Conservation (phyloP, 2,329 filamentous ascomycete species). For the Penicillium sclerotigenum region DNA sequence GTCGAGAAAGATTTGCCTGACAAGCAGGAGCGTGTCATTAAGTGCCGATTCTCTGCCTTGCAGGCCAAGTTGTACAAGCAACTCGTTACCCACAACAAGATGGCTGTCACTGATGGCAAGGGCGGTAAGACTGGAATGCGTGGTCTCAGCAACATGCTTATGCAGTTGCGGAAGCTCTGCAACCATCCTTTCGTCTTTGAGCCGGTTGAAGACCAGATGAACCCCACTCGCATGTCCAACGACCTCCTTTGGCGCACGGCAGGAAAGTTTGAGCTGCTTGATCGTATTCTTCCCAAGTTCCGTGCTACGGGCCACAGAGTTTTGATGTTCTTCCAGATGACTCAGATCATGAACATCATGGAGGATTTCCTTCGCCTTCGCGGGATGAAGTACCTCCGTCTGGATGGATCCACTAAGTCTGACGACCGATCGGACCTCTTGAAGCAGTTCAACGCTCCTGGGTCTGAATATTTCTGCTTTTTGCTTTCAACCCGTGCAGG, state of each 20-base stretch:
- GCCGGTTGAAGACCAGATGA: constrained; percentile 97
- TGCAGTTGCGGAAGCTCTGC: constrained; percentile 97
- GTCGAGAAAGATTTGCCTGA: constrained; percentile 98
- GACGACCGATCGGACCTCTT: constrained; percentile 93
- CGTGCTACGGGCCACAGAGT: constrained; percentile 86
- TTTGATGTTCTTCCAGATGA: constrained; percentile 99
- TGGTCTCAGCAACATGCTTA: constrained; percentile 98
- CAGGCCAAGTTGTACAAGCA: constrained; percentile 96
- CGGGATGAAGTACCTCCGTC: constrained; percentile 78
- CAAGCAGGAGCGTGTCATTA: constrained; percentile 99
- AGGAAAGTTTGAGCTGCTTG: constrained; percentile 94
- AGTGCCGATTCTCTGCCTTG: constrained; percentile 94
- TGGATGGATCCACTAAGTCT: constrained; percentile 95
- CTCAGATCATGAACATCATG: constrained; percentile 99
- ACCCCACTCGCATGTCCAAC: constrained; percentile 81
- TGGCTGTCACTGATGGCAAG: constrained; percentile 91
- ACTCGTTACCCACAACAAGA: constrained; percentile 91
- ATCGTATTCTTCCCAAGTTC: constrained; percentile 91
- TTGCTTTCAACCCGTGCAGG: constrained; percentile 96
- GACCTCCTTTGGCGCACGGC: constrained; percentile 92
- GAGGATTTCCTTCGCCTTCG: constrained; percentile 90
- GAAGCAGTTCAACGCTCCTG: constrained; percentile 80
- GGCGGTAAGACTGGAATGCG: constrained; percentile 91
- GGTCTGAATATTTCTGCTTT: constrained; percentile 96
- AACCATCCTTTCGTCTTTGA: constrained; percentile 99